These are phyloP conservation scores for Lichenothelia convexa DNA, from an alignment of 495 filamentous ascomycete genomes.

Conservation along the genomic window DNA sequence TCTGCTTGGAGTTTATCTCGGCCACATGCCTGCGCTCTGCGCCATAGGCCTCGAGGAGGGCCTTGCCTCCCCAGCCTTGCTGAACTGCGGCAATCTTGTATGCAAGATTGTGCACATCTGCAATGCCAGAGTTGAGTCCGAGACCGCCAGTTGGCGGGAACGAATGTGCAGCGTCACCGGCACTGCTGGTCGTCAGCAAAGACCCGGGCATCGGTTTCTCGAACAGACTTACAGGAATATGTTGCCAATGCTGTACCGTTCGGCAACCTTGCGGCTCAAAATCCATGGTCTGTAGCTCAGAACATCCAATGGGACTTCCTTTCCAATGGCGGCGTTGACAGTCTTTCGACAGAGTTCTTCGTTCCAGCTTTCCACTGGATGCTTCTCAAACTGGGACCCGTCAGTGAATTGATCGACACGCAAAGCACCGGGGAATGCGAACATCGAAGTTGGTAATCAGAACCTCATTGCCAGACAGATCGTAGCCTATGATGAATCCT, in stretches of 20 bases:
- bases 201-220: neutral
- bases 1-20: constrained; percentile 19
- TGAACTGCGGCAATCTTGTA: constrained; percentile 6
- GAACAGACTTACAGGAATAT: constrained; percentile 21
- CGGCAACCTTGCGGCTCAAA: constrained; percentile 23
- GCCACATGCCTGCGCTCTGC: constrained; percentile 21
- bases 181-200: constrained; percentile 7
- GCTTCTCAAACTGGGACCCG: constrained; percentile 10
- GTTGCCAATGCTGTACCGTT: constrained; percentile 16
- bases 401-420: neutral
- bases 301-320: constrained; percentile 19
- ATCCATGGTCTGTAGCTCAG: constrained; percentile 25
- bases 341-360: constrained; percentile 19
- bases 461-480: constrained; percentile 23
- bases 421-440: neutral
- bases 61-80: neutral
- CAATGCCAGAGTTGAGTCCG: constrained; percentile 6
- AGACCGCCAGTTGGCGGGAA: constrained; percentile 7
- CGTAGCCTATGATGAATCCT: constrained; percentile 26
- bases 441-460: constrained; percentile 26
- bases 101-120: constrained; percentile 9
- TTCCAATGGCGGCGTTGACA: constrained; percentile 20
- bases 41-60: constrained; percentile 18
- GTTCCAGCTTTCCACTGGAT: constrained; percentile 22
- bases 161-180: too few species aligned